Conservation (phyloP, 2,329 filamentous ascomycete species). For the Colletotrichum sidae region DNA sequence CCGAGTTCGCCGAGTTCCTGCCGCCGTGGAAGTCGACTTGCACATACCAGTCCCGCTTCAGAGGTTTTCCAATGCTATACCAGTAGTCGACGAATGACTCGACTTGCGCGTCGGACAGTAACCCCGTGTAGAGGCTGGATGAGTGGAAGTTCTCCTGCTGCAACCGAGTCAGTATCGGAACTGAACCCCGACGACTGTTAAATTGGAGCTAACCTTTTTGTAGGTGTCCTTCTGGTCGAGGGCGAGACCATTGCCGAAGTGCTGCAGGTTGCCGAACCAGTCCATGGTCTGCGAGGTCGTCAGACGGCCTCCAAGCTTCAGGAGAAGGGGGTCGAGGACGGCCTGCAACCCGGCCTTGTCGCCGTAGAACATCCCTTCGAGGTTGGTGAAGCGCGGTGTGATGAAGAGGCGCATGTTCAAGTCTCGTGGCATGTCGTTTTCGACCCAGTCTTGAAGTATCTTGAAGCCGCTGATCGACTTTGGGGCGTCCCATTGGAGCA, state of each 20-base stretch:
- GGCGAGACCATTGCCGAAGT: conserved; percentile 46
- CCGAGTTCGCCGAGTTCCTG: conserved; percentile 52
- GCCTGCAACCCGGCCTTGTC: conserved; percentile 30
- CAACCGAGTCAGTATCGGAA: background rate
- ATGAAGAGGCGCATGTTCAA: conserved; percentile 45
- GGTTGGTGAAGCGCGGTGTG: conserved; percentile 35
- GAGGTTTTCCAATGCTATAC: conserved; percentile 39
- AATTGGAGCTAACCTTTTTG: conserved; percentile 20
- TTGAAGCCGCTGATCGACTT: conserved; percentile 8
- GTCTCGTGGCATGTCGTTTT: conserved; percentile 37
- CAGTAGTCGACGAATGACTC: conserved; percentile 44
- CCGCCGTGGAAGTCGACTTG: conserved; percentile 50
- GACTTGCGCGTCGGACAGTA: conserved; percentile 41
- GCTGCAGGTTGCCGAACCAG: conserved; percentile 47
- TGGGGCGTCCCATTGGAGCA: conserved; percentile 25
- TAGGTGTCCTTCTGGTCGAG: conserved; percentile 46
- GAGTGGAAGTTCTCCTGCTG: conserved; percentile 46
- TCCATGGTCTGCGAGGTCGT: conserved; percentile 44
- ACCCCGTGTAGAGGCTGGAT: conserved; percentile 44
- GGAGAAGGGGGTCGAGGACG: conserved; percentile 40
- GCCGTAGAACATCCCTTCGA: conserved; percentile 47
- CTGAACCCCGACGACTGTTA: no score
- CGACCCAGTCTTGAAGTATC: conserved; percentile 42
- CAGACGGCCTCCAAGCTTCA: conserved; percentile 43
- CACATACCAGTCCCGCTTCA: conserved; percentile 47